These are phyloP conservation scores for Mrakia frigida DNA, from an alignment of 768 basidiomycete species.

Conservation along the genomic window DNA sequence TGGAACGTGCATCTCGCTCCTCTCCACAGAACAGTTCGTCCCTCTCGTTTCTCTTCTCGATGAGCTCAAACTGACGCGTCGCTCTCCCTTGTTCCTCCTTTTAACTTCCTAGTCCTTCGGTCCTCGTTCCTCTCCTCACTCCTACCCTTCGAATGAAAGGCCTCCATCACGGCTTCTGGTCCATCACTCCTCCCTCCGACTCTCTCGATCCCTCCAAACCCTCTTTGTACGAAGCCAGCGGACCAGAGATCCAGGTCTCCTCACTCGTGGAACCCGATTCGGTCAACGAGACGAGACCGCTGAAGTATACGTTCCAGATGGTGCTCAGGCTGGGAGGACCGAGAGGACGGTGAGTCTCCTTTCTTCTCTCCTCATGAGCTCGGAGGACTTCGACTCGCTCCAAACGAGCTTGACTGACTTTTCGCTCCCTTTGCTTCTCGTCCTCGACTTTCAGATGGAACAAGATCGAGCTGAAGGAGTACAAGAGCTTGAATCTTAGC, in stretches of 20 bases:
- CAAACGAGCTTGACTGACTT: too few relatives aligned
- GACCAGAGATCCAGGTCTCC: slow-evolving; percentile 1
- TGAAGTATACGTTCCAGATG: slow-evolving; percentile 31
- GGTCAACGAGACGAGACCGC: background rate
- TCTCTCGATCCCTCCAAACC: background rate
- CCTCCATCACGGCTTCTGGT: slow-evolving; percentile 26
- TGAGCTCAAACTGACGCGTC: too few relatives aligned
- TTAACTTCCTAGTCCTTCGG: slow-evolving; percentile 17
- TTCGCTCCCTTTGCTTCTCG: background rate
- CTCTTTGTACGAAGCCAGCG: background rate
- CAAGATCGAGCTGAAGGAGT: slow-evolving; percentile 16
- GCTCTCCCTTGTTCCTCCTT: background rate
- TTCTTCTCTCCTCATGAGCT: background rate
- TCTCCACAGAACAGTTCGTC: slow-evolving; percentile 28
- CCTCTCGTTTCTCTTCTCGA: background rate
- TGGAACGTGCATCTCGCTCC: slow-evolving; percentile 17
- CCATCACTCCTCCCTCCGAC: background rate
- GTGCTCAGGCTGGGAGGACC: slow-evolving; percentile 18
- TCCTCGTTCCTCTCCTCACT: slow-evolving; percentile 21
- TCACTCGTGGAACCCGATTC: slow-evolving; percentile 18
- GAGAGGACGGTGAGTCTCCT: background rate
- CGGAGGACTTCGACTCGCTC: background rate
- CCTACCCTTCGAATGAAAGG: slow-evolving; percentile 26
- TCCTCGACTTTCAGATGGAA: slow-evolving; percentile 19
- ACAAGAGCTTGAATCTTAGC: slow-evolving; percentile 2